Percentiles rank a stretch among this genome's conserved stretches.
Conservation (phyloP, 441 rosid genomes). For the Pelargonium myrrhifolium region DNA sequence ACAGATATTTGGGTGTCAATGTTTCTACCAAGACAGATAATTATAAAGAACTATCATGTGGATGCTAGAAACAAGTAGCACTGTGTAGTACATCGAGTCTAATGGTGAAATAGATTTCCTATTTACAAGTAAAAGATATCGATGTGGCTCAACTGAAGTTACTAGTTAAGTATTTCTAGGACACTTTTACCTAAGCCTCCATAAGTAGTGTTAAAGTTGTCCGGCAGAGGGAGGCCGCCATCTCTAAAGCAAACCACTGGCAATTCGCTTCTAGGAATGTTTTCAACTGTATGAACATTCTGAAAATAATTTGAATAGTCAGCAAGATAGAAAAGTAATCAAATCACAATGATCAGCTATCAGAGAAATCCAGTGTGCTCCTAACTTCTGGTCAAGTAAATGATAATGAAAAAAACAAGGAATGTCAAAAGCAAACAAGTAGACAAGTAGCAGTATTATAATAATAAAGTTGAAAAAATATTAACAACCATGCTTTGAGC, state of each 20-base stretch:
- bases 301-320: neutral
- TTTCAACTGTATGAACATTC: neutral
- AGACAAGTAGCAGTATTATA: too few relatives aligned
- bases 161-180: neutral
- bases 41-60: neutral
- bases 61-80: neutral
- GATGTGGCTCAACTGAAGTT: neutral
- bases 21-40: neutral
- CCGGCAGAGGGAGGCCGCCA: slow-evolving; percentile 10
- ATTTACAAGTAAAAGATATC: neutral
- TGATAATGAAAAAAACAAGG: neutral
- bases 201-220: slow-evolving; percentile 6
- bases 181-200: slow-evolving; percentile 6
- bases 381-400: neutral
- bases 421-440: neutral
- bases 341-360: neutral
- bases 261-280: slow-evolving; percentile 5
- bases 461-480: too few relatives aligned
- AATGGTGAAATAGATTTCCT: neutral
- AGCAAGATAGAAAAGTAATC: neutral
- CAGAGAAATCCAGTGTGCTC: neutral
- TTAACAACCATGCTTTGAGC: neutral
- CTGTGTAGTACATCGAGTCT: neutral
- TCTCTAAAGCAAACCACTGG: slow-evolving; percentile 8
- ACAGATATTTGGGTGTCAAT: neutral